Evolutionary conservation across 805 yeast genomes (phyloP).

Genomic region (Wickerhamiella azyma): DNA sequence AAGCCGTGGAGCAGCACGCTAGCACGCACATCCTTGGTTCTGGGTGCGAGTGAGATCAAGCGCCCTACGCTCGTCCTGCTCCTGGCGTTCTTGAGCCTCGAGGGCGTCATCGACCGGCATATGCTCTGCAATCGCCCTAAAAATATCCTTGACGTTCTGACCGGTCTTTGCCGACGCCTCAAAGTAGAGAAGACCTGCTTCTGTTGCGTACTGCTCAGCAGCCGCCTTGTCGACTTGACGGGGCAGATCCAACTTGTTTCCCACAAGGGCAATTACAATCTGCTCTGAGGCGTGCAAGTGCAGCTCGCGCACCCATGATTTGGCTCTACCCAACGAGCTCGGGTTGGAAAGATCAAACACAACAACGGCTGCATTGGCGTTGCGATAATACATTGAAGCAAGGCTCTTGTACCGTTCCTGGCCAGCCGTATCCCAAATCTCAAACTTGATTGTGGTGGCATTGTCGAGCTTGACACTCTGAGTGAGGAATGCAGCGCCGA

Average conservation of each 20-base stretch:
- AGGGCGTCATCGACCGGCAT: constrained; percentile 32
- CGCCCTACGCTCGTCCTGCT: constrained; percentile 16
- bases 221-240: constrained; percentile 33
- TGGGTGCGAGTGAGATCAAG: constrained; percentile 15
- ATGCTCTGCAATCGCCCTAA: constrained; percentile 34
- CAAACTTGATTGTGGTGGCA: constrained; percentile 33
- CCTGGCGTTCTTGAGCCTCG: constrained; percentile 18
- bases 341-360: constrained; percentile 69
- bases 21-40: constrained; percentile 27
- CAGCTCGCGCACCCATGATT: constrained; percentile 83
- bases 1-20: no score
- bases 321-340: constrained; percentile 62
- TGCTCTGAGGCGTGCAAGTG: constrained; percentile 66
- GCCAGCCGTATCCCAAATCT: constrained; percentile 88
- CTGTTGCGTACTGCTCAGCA: constrained; percentile 40
- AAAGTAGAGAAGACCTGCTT: constrained; percentile 35
- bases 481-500: constrained; percentile 96
- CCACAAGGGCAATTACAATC: constrained; percentile 72
- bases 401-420: constrained; percentile 74
- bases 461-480: constrained; percentile 45
- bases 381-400: constrained; percentile 74
- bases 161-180: constrained; percentile 67
- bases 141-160: constrained; percentile 39
- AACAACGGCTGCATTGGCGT: constrained; percentile 71
- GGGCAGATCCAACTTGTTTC: constrained; percentile 64